Conservation (phyloP, 306 rosid species). For the Inga oerstediana region DNA sequence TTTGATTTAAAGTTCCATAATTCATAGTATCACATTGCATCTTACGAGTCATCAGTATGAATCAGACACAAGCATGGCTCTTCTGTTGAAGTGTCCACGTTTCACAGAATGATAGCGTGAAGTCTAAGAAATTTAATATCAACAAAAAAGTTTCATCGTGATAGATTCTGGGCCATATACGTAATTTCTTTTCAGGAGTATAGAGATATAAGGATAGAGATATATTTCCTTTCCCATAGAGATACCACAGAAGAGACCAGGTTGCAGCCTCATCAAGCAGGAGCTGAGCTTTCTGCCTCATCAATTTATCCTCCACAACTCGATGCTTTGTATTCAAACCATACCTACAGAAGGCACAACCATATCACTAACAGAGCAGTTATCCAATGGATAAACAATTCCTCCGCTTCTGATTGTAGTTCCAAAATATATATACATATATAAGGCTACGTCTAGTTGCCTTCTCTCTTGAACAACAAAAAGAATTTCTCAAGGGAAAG, state of each 20-base stretch:
- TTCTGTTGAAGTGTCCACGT: not conserved
- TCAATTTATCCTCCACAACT: conserved; percentile 85
- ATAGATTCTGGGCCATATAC: conserved; percentile 20
- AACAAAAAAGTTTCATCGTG: conserved; percentile 6
- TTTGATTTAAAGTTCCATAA: not conserved
- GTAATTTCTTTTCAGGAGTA: conserved; percentile 29
- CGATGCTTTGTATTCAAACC: conserved; percentile 73
- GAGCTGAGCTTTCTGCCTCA: conserved; percentile 94
- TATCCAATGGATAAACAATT: conserved; percentile 26
- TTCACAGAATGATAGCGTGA: not conserved
- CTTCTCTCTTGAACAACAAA: not conserved
- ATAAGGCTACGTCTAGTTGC: not conserved
- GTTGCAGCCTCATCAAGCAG: conserved; percentile 97
- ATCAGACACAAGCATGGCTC: not conserved
- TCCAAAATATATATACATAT: not conserved
- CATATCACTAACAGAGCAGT: conserved; percentile 25
- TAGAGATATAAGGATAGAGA: conserved; percentile 34
- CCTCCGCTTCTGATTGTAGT: not conserved
- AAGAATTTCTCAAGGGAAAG: conserved; percentile 19
- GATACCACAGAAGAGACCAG: conserved; percentile 97
- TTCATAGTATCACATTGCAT: not conserved
- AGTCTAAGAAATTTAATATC: not conserved
- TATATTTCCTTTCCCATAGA: conserved; percentile 87
- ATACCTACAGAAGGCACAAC: conserved; percentile 48
- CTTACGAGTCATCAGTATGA: not conserved